Percentiles rank a stretch among this genome's conserved stretches.
Evolutionary conservation across 1,139 yeast genomes (phyloP).

Genomic region (Yamadazyma epiphylla): DNA sequence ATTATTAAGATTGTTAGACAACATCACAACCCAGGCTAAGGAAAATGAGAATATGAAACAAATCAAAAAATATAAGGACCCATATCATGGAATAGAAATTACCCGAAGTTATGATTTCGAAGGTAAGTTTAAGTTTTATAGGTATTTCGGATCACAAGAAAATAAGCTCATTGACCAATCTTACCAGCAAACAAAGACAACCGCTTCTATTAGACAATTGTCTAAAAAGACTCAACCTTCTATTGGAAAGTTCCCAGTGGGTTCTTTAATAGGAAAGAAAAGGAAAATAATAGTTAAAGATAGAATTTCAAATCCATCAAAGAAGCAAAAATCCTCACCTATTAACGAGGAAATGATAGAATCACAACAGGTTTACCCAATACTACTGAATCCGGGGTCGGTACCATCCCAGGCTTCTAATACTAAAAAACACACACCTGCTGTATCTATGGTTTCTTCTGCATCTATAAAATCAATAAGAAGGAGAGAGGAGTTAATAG

Average conservation of each 20-base stretch:
- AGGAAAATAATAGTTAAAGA: slow-evolving; percentile 10
- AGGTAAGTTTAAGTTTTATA: slow-evolving; percentile 69
- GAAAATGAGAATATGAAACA: slow-evolving; percentile 22
- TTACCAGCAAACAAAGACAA: background rate
- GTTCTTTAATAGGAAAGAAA: slow-evolving; percentile 8
- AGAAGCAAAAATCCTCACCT: background rate
- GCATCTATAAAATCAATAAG: slow-evolving; percentile 22
- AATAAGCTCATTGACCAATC: slow-evolving; percentile 1
- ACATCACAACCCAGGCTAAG: slow-evolving; percentile 30
- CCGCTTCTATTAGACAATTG: slow-evolving; percentile 11
- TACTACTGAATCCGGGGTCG: slow-evolving; percentile 1
- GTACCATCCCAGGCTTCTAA: too few relatives aligned
- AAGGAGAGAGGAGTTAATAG: slow-evolving; percentile 32
- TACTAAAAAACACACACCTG: background rate
- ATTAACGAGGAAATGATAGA: background rate
- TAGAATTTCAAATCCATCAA: background rate
- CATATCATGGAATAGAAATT: slow-evolving; percentile 28
- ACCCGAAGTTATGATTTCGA: slow-evolving; percentile 67
- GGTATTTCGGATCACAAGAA: slow-evolving; percentile 44
- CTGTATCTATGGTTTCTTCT: slow-evolving; percentile 13
- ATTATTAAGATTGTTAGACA: slow-evolving; percentile 47
- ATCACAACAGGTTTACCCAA: slow-evolving; percentile 1
- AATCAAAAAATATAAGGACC: slow-evolving; percentile 19
- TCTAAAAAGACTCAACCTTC: slow-evolving; percentile 15
- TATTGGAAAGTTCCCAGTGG: slow-evolving; percentile 4